Evolutionary conservation across 495 filamentous ascomycete species (phyloP).

Genomic region (Aspergillus kassunensis): DNA sequence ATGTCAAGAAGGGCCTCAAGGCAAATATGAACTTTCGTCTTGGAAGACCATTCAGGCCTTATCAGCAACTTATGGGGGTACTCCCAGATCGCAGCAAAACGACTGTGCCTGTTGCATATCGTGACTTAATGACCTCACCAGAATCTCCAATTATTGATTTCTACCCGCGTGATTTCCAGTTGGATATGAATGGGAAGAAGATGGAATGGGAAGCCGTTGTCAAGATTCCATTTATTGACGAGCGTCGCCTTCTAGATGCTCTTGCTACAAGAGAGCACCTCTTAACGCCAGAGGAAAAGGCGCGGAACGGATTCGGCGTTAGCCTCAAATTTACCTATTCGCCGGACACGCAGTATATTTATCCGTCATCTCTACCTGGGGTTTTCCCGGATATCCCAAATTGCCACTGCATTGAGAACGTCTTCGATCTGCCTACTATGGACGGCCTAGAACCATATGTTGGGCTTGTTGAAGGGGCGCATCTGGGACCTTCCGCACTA

Average conservation of each 20-base stretch:
- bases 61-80: slow-evolving; percentile 97
- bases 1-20: slow-evolving; percentile 82
- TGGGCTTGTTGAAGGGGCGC: slow-evolving; percentile 82
- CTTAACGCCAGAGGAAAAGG: slow-evolving; percentile 70
- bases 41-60: slow-evolving; percentile 90
- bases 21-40: slow-evolving; percentile 89
- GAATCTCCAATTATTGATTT: slow-evolving; percentile 98
- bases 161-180: slow-evolving; percentile 94
- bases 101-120: slow-evolving; percentile 86
- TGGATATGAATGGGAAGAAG: slow-evolving; percentile 99
- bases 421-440: slow-evolving; percentile 88
- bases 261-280: slow-evolving; percentile 79
- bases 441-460: slow-evolving; percentile 84
- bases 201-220: slow-evolving; percentile 99
- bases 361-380: slow-evolving; percentile 81
- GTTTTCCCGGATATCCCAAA: slow-evolving; percentile 86
- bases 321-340: slow-evolving; percentile 90
- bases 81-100: slow-evolving; percentile 94
- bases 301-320: slow-evolving; percentile 85
- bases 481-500: slow-evolving; percentile 72
- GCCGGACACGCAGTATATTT: slow-evolving; percentile 67
- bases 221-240: slow-evolving; percentile 98
- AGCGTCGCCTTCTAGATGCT: slow-evolving; percentile 73
- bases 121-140: slow-evolving; percentile 83
- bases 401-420: slow-evolving; percentile 90